Conservation (phyloP, 2,329 filamentous ascomycete species). For the Dothiorella sarmentorum region DNA sequence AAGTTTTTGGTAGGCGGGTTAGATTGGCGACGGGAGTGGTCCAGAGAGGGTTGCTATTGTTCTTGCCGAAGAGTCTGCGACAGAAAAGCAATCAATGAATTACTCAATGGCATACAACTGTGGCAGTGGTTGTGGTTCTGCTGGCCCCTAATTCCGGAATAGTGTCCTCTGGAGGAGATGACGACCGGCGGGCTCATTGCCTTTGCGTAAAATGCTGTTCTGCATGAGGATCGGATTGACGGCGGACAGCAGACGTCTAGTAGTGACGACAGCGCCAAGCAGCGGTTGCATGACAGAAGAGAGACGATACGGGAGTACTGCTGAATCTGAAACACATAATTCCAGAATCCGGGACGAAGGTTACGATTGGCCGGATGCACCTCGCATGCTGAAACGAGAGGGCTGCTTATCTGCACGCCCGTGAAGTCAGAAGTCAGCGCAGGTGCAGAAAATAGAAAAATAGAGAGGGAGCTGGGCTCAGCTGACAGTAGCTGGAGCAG, state of each 20-base stretch:
- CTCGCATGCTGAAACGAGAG: background rate
- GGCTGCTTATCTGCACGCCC: constrained; percentile 13
- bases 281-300: background rate
- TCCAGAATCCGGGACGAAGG: constrained; percentile 3
- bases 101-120: background rate
- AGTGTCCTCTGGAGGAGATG: constrained; percentile 10
- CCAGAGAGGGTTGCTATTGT: too few species aligned
- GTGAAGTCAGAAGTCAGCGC: too few species aligned
- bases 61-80: background rate
- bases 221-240: constrained; percentile 1
- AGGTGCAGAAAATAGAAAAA: too few species aligned
- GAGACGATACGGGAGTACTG: background rate
- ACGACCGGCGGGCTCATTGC: background rate
- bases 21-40: background rate
- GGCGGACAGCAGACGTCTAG: background rate
- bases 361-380: background rate
- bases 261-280: constrained; percentile 3
- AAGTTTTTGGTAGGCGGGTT: too few species aligned
- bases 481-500: constrained; percentile 1
- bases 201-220: background rate
- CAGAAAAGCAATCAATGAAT: background rate
- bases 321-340: constrained; percentile 7
- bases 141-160: constrained; percentile 7
- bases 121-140: background rate
- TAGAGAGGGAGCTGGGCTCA: too few species aligned